phyloP scores from a whole-genome alignment of 75 land plant genomes.

The Selaginella moellendorffii region DNA sequence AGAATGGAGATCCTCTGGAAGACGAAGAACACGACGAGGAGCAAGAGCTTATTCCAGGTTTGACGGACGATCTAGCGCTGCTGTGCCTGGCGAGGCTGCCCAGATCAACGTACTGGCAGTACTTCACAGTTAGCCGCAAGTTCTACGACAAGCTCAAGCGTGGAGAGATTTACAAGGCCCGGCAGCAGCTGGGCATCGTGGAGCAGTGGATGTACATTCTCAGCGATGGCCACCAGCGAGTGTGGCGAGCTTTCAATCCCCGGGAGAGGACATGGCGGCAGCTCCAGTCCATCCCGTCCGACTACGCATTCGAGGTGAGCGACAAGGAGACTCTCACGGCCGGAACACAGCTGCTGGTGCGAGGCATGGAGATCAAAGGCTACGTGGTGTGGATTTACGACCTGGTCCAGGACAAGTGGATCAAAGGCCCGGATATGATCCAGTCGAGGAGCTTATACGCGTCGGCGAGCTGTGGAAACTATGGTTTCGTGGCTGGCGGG shows the following conservation, averaged over 20 bases:
- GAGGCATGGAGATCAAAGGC: constrained; percentile 35
- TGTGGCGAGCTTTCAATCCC: constrained; percentile 66
- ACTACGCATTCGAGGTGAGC: constrained; percentile 25
- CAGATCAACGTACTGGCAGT: constrained; percentile 19
- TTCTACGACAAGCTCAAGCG: constrained; percentile 23
- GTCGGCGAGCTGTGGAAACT: constrained; percentile 51
- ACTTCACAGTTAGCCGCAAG: constrained; percentile 16
- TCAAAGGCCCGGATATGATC: constrained; percentile 35
- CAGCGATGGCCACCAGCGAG: constrained; percentile 22
- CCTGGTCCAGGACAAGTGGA: constrained; percentile 41
- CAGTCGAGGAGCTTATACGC: constrained; percentile 60
- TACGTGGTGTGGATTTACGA: constrained; percentile 39
- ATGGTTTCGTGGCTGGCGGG: constrained; percentile 66
- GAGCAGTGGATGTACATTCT: constrained; percentile 74
- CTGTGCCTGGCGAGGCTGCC: constrained; percentile 27
- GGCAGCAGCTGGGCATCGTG: constrained; percentile 30
- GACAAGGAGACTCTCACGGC: constrained; percentile 60
- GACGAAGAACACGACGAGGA: neutral
- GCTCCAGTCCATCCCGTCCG: constrained; percentile 35
- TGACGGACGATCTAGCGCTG: constrained; percentile 30
- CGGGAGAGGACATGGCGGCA: constrained; percentile 36
- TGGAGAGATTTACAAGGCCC: constrained; percentile 29
- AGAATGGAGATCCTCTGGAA: no score
- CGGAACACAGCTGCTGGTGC: constrained; percentile 61
- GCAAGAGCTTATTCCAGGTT: constrained; percentile 21